These are phyloP conservation scores for Dictyostelium discoideum DNA, from an alignment of 78 protist genomes.

Conservation along the genomic window dicty_2.7 NC_007089.4:1087501-1088000, in stretches of 20 bases:
- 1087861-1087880: conserved; percentile 22
- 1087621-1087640: conserved; percentile 50
- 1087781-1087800: background rate
- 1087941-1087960: conserved; percentile 66
- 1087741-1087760: background rate
- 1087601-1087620: background rate
- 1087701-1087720: background rate
- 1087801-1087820: background rate
- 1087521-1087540: background rate
- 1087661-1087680: conserved; percentile 78
- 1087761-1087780: background rate
- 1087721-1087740: background rate
- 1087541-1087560: background rate
- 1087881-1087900: conserved; percentile 3
- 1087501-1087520: background rate
- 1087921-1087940: conserved; percentile 78
- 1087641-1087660: conserved; percentile 82
- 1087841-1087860: conserved; percentile 80
- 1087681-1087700: conserved; percentile 77
- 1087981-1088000: conserved; percentile 21
- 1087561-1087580: too few species aligned
- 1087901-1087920: conserved; percentile 29
- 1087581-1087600: background rate
- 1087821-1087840: conserved; percentile 77
- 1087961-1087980: conserved; percentile 81